These are phyloP conservation scores for Sesbania bispinosa DNA, from an alignment of 306 rosid genomes.

Conservation along the genomic window DNA sequence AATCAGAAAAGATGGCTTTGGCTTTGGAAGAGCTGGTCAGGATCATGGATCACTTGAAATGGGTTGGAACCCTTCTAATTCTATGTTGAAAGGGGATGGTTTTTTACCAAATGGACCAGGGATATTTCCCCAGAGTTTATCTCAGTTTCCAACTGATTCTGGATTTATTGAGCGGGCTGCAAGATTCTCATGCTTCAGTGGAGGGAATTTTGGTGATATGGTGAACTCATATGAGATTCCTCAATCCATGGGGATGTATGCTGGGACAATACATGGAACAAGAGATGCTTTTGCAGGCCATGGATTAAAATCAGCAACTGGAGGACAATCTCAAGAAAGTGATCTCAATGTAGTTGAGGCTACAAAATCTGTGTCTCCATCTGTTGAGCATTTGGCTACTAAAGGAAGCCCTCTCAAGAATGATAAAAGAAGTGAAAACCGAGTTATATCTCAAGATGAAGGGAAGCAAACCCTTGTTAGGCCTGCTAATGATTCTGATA, in stretches of 20 bases:
- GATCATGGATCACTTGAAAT: constrained; percentile 55
- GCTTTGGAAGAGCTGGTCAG: constrained; percentile 45
- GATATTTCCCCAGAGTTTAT: constrained; percentile 55
- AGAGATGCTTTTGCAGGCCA: constrained; percentile 49
- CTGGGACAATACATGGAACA: constrained; percentile 36
- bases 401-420: constrained; percentile 53
- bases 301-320: constrained; percentile 37
- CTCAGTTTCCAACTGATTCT: constrained; percentile 88
- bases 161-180: constrained; percentile 92
- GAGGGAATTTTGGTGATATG: constrained; percentile 58
- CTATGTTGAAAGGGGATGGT: constrained; percentile 49
- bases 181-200: constrained; percentile 73
- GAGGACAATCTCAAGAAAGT: constrained; percentile 45
- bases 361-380: constrained; percentile 44
- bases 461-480: constrained; percentile 47
- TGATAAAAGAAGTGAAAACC: constrained; percentile 55
- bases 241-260: constrained; percentile 46
- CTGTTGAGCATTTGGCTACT: constrained; percentile 41
- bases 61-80: constrained; percentile 58
- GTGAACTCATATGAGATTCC: constrained; percentile 57
- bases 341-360: constrained; percentile 48
- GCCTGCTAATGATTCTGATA: constrained; percentile 64
- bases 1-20: constrained; percentile 50
- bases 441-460: constrained; percentile 55
- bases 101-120: constrained; percentile 56